phyloP scores from a whole-genome alignment of 768 basidiomycete genomes.

The Termitomyces bulborhizus region DNA sequence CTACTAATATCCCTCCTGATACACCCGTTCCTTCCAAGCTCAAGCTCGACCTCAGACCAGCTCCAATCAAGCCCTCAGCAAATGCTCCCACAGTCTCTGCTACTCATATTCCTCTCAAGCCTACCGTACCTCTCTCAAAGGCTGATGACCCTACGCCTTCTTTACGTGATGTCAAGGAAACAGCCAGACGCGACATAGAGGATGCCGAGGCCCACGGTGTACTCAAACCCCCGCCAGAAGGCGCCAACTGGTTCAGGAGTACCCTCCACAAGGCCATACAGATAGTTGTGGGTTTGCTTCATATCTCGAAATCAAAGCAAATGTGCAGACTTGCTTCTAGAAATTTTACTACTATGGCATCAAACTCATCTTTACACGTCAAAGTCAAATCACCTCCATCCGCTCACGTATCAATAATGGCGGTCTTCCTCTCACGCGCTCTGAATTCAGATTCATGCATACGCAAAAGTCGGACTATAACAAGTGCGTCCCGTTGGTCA shows the following conservation, averaged over 20 bases:
- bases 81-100: slow-evolving; percentile 19
- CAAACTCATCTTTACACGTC: slow-evolving; percentile 63
- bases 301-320: neutral
- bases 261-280: slow-evolving; percentile 43
- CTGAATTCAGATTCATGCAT: slow-evolving; percentile 63
- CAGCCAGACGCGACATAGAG: slow-evolving; percentile 54
- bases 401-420: slow-evolving; percentile 49
- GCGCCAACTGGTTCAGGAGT: slow-evolving; percentile 49
- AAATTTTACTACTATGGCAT: slow-evolving; percentile 84
- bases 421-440: slow-evolving; percentile 56
- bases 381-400: slow-evolving; percentile 48
- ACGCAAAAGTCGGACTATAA: slow-evolving; percentile 62
- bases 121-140: slow-evolving; percentile 21
- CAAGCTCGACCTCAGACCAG: slow-evolving; percentile 59
- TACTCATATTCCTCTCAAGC: slow-evolving; percentile 22
- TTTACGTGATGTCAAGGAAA: slow-evolving; percentile 36
- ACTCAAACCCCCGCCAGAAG: slow-evolving; percentile 55
- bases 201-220: slow-evolving; percentile 67
- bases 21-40: slow-evolving; percentile 29
- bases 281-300: slow-evolving; percentile 30
- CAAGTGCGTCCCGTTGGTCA: slow-evolving; percentile 40
- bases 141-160: slow-evolving; percentile 12
- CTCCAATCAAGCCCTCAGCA: slow-evolving; percentile 41
- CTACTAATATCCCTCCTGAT: neutral
- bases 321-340: slow-evolving; percentile 23